Base-by-base conservation (phyloP, 192 early-diverging fungal species). In the Linnemannia schmuckeri region DNA sequence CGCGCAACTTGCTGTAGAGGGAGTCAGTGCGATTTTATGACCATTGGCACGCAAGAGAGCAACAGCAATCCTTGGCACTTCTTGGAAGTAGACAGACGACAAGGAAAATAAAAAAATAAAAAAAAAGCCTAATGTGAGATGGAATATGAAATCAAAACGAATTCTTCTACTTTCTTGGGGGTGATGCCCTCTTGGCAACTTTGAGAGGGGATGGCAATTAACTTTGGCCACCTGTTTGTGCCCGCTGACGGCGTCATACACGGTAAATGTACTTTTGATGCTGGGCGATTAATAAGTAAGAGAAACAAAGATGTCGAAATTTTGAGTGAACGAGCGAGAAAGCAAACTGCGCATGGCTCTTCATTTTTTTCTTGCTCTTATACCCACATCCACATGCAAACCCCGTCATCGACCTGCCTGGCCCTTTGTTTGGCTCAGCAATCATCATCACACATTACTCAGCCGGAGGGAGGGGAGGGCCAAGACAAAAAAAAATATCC, bases 41-140 rank as follows among this genome's bases (percentile, higher is more conserved):
- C 30, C 10, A 66, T 66, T 27, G 30, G 10, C 22, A 6, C 44
- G 13, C 9, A 15, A 46, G 5, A 12, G 6, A 9, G 6, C 27
- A 63, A 63, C 24, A 30, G 61, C 30, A 66, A 66, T 66, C 61
- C 61, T 66, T 66, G 61, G 61, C 61, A 66, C n/a, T 33, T 66
- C 10, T 66, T 15, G n/a, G 30, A 35, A 33, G 10, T 30, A 30
- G 61, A 35, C 9, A 66, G 22, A 57, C 55, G 57, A 13, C 30
- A 12, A 66, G 61, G 27, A 33, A 27, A 33, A n/a, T 6, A 30
- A 63, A 10, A 57, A 66, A 27, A 33, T 12, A 63, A 10, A 57
- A 66, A 27, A 33, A 66, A 66, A 33, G 30, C 61, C 61, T 30
- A 33, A 15, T 66, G 61, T 66, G 61, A 30, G 12, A 33, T 66